phyloP scores from a whole-genome alignment of 1,284 basidiomycete genomes.

The Microbotryum silenes-acaulis region DNA sequence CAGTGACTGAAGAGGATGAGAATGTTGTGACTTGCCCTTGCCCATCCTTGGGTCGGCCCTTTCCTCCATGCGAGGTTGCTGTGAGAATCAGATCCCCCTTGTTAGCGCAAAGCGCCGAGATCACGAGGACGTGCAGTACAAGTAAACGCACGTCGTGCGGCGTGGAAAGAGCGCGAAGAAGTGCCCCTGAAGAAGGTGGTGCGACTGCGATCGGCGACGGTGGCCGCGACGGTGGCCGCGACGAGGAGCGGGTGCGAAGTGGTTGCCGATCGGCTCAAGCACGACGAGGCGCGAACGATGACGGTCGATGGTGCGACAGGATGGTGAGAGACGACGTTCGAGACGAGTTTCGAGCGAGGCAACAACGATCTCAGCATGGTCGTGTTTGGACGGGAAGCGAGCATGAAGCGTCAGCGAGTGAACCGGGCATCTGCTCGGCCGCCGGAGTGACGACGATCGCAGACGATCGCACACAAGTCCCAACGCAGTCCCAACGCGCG shows the following conservation, averaged over 20 bases:
- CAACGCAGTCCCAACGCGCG: no score
- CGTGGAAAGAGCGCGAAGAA: neutral
- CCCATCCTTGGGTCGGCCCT: conserved; percentile 53
- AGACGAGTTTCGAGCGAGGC: no score
- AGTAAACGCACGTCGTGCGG: neutral
- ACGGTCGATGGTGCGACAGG: no score
- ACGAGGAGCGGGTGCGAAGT: neutral
- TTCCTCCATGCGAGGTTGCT: conserved; percentile 44
- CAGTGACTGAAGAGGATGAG: neutral
- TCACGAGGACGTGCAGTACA: neutral
- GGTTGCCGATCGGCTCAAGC: neutral
- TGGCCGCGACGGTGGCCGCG: neutral
- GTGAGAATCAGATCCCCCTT: neutral
- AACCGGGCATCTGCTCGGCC: no score
- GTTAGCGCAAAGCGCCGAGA: neutral
- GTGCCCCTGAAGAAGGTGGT: neutral
- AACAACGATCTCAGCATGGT: no score
- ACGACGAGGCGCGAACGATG: no score
- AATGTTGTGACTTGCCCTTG: conserved; percentile 50
- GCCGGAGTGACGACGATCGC: no score
- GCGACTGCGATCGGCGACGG: neutral
- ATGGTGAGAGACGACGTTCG: no score
- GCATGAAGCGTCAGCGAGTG: no score
- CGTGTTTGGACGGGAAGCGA: no score
- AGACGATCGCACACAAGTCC: no score